Evolutionary conservation across 495 filamentous ascomycete species (phyloP).

Genomic region (Physcia stellaris): DNA sequence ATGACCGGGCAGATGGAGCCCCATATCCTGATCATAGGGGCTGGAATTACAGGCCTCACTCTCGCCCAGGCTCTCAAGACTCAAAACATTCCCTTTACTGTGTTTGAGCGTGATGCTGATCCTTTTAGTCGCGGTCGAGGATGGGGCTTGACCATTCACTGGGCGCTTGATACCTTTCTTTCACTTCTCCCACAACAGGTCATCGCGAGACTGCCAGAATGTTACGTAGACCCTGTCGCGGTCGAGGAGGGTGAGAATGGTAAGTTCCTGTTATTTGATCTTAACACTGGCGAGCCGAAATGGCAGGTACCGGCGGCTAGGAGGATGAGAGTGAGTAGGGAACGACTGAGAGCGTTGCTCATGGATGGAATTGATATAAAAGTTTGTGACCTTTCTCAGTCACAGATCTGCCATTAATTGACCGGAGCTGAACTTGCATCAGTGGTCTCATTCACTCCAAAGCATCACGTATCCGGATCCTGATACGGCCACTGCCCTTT

Average conservation of each 20-base stretch:
- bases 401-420: not conserved
- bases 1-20: too few species aligned
- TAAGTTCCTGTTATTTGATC: constrained; percentile 40
- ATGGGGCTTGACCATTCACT: constrained; percentile 49
- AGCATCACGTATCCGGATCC: constrained; percentile 18
- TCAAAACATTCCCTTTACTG: constrained; percentile 26
- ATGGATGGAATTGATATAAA: constrained; percentile 33
- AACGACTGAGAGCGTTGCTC: constrained; percentile 32
- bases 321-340: constrained; percentile 36
- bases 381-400: constrained; percentile 10
- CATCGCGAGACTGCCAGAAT: constrained; percentile 31
- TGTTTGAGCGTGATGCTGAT: constrained; percentile 41
- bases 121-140: constrained; percentile 32
- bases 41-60: constrained; percentile 43
- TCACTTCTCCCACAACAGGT: constrained; percentile 36
- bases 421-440: too few species aligned
- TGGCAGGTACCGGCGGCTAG: constrained; percentile 33
- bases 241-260: constrained; percentile 29
- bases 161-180: constrained; percentile 36
- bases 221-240: constrained; percentile 35
- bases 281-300: constrained; percentile 31
- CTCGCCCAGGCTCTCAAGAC: constrained; percentile 44
- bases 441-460: constrained; percentile 34
- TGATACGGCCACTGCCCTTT: constrained; percentile 7
- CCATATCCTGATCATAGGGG: constrained; percentile 48